Evolutionary conservation across 2,329 filamentous ascomycete genomes (phyloP).

Genomic region (Simplicillium sp.): DNA sequence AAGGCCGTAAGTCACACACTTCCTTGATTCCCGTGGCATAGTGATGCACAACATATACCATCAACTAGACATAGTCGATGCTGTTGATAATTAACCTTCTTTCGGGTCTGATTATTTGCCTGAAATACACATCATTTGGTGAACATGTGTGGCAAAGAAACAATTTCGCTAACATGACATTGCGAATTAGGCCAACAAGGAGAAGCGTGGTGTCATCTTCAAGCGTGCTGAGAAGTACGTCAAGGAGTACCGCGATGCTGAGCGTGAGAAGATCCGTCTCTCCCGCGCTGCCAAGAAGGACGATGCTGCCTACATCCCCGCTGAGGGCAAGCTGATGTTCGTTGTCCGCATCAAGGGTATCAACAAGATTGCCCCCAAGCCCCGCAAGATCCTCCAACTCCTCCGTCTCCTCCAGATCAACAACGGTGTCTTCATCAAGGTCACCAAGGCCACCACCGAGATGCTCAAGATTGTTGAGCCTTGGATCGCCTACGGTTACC

Average conservation of each 20-base stretch:
- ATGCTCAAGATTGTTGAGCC: conserved; percentile 99
- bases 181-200: conserved; percentile 74
- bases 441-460: conserved; percentile 96
- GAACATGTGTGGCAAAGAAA: conserved; percentile 3
- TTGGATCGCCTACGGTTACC: conserved; percentile 98
- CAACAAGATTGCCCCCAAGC: conserved; percentile 99
- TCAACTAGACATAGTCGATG: conserved; percentile 98
- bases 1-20: conserved; percentile 65
- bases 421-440: conserved; percentile 96
- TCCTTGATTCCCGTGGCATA: conserved; percentile 22
- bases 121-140: conserved; percentile 13
- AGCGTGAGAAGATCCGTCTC: conserved; percentile 98
- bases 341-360: conserved; percentile 99
- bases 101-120: conserved; percentile 81
- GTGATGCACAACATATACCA: conserved; percentile 84
- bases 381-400: conserved; percentile 99
- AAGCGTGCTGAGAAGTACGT: conserved; percentile 99
- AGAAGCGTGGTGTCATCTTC: conserved; percentile 98
- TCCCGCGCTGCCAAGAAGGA: conserved; percentile 81
- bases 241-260: conserved; percentile 96
- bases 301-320: conserved; percentile 88
- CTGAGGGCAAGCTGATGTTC: conserved; percentile 94
- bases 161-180: conserved; percentile 25
- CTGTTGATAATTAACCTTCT: conserved; percentile 98
- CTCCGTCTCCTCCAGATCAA: conserved; percentile 99